Percentiles rank a stretch among this genome's conserved stretches.
Evolutionary conservation across 139 green algal genomes (phyloP).

Genomic region (Desmodesmus armatus): DNA sequence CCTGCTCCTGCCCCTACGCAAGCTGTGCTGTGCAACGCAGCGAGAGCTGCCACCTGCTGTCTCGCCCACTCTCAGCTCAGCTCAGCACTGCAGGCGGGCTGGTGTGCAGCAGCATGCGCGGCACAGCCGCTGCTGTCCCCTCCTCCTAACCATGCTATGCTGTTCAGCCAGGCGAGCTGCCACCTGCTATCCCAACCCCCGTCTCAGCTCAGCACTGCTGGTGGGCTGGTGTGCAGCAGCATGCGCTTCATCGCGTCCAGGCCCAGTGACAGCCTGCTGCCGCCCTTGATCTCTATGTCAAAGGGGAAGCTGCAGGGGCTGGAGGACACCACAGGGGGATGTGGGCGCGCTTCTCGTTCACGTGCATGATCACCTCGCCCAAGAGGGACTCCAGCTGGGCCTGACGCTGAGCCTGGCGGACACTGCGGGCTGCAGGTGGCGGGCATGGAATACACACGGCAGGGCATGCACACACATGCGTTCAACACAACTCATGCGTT

Average conservation of each 20-base stretch:
- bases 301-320: slow-evolving; percentile 88
- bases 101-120: slow-evolving; percentile 33
- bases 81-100: slow-evolving; percentile 40
- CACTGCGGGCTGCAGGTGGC: slow-evolving; percentile 23
- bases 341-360: slow-evolving; percentile 91
- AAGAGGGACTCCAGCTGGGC: slow-evolving; percentile 67
- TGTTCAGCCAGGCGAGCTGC: too few species aligned
- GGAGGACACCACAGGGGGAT: slow-evolving; percentile 88
- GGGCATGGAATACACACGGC: too few species aligned
- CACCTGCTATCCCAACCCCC: not conserved
- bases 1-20: not conserved
- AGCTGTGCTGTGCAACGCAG: not conserved
- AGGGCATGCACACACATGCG: too few species aligned
- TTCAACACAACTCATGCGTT: too few species aligned
- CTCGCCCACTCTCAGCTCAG: not conserved
- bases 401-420: slow-evolving; percentile 67
- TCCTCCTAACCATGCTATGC: not conserved
- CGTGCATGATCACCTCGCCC: slow-evolving; percentile 62
- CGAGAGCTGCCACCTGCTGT: not conserved
- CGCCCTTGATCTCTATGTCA: slow-evolving; percentile 75
- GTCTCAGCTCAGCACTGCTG: slow-evolving; percentile 30
- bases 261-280: slow-evolving; percentile 13
- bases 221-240: slow-evolving; percentile 37
- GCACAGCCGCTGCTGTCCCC: not conserved
- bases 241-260: slow-evolving; percentile 35